Conservation (phyloP, 352 stramenopile species). For the Phytophthora fragariae region DNA sequence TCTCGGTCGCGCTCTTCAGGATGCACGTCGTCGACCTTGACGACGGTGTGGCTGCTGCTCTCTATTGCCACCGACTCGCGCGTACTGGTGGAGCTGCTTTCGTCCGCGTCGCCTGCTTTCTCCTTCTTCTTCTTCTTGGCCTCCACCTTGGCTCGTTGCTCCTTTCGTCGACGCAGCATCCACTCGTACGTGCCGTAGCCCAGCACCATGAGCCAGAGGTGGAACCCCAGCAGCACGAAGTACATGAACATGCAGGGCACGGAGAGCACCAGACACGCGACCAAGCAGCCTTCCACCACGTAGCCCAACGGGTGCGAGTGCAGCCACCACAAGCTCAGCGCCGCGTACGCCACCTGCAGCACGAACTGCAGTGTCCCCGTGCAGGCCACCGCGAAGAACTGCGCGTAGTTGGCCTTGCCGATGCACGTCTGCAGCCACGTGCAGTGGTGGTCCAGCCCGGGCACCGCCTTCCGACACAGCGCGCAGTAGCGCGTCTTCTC, state of each 20-base stretch:
- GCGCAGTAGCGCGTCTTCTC: conserved; percentile 86
- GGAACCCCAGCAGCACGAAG: conserved; percentile 83
- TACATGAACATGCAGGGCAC: conserved; percentile 89
- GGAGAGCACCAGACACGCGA: conserved; percentile 66
- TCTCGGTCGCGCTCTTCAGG: conserved; percentile 36
- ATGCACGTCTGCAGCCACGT: conserved; percentile 91
- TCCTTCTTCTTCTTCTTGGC: conserved; percentile 46
- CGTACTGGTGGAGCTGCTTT: conserved; percentile 29
- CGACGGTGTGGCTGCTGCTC: conserved; percentile 19
- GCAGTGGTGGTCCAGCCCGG: conserved; percentile 88
- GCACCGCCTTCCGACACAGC: conserved; percentile 79
- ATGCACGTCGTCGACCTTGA: conserved; percentile 27
- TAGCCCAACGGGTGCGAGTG: conserved; percentile 39
- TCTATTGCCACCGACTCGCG: conserved; percentile 42
- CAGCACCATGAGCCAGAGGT: conserved; percentile 80
- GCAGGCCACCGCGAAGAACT: conserved; percentile 87
- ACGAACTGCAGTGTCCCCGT: conserved; percentile 76
- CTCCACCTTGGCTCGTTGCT: conserved; percentile 69
- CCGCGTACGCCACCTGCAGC: conserved; percentile 61
- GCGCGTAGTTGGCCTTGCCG: conserved; percentile 83
- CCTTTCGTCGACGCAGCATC: conserved; percentile 82
- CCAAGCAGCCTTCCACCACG: conserved; percentile 55
- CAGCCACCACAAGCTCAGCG: conserved; percentile 64
- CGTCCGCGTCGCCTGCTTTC: conserved; percentile 13
- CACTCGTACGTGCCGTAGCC: conserved; percentile 91